Base-by-base conservation (phyloP, 495 filamentous ascomycete genomes). In the Usnea hakonensis region DNA sequence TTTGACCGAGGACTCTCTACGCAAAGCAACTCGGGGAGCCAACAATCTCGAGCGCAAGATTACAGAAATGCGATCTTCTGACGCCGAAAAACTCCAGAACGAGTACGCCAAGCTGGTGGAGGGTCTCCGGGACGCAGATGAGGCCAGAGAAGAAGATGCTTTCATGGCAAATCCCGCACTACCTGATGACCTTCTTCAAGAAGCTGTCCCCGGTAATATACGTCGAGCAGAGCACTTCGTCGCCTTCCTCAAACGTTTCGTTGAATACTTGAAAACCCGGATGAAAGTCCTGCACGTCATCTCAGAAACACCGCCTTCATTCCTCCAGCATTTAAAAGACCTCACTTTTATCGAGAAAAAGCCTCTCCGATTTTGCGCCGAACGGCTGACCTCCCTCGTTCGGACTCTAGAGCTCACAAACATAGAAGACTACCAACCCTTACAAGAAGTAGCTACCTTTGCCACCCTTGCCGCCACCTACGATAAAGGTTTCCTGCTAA, bases 271-370 rank as follows among this genome's bases (percentile, higher is more conserved):
- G 59, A 97, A 88, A 79, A 97, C 94, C 2, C 85, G 95, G 58
- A 97, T 99, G 94, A 96, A 96, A 78, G 93, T 97, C 26, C 84
- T 91, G 1, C 90, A 96, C 69, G 93, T 96, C 61, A 96, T 97
- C 56, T 96, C 92, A 28, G 95, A 99, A 73, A 97, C 94, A 2
- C 94, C 94, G 0, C 87, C 88, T 3, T 96, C 91, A 0, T 99
- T 99, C 76, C 79, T 99, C 11, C 84, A 87, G 21, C 94, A 99
- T 76, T 78, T 97, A 14, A 95, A 91, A 69, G 94, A 99, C 58
- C 82, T 95, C 33, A 97, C 95, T 1, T 97, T 91, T 69, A 99
- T 99, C 68, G 94, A 99, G 71, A 90, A 89, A 72, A 99, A 99
- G 69, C 94, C 94, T 0, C 73, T 98, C n/a, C 77, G 86, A 65